A percentile compares a stretch with the other conserved stretches of the same genome.
Conservation (phyloP, 768 basidiomycete species). For the Suillus alpinus region DNA sequence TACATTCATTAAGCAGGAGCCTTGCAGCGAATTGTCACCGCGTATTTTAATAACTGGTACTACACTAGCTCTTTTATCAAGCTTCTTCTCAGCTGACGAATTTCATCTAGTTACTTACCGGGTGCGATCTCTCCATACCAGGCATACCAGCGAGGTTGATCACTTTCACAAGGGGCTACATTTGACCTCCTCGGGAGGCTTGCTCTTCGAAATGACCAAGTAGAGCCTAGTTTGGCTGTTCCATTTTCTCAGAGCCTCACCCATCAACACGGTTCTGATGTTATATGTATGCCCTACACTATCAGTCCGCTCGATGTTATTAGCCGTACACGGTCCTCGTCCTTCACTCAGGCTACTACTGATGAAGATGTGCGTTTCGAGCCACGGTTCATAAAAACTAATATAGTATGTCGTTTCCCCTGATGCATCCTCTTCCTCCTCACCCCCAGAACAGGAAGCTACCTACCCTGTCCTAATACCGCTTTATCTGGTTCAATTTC, state of each 20-base stretch:
- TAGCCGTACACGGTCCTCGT: slow-evolving; percentile 33
- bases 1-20: not conserved
- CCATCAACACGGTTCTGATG: slow-evolving; percentile 46
- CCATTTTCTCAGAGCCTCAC: slow-evolving; percentile 48
- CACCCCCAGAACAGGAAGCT: slow-evolving; percentile 40
- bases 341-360: slow-evolving; percentile 35
- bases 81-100: slow-evolving; percentile 12
- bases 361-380: slow-evolving; percentile 38
- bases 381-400: slow-evolving; percentile 42
- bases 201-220: slow-evolving; percentile 32
- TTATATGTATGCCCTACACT: slow-evolving; percentile 57
- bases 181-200: slow-evolving; percentile 45
- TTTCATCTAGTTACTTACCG: slow-evolving; percentile 25
- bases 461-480: slow-evolving; percentile 66
- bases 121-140: slow-evolving; percentile 16
- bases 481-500: slow-evolving; percentile 56
- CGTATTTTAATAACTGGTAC: slow-evolving; percentile 45
- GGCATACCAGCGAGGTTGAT: slow-evolving; percentile 1
- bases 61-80: slow-evolving; percentile 22
- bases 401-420: slow-evolving; percentile 38
- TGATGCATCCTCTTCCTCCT: slow-evolving; percentile 3
- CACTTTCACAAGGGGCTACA: slow-evolving; percentile 36
- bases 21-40: slow-evolving; percentile 19
- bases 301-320: slow-evolving; percentile 52
- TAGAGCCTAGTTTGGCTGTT: slow-evolving; percentile 28